phyloP scores from a whole-genome alignment of 768 basidiomycete species.

The Amanita molliuscula region DNA sequence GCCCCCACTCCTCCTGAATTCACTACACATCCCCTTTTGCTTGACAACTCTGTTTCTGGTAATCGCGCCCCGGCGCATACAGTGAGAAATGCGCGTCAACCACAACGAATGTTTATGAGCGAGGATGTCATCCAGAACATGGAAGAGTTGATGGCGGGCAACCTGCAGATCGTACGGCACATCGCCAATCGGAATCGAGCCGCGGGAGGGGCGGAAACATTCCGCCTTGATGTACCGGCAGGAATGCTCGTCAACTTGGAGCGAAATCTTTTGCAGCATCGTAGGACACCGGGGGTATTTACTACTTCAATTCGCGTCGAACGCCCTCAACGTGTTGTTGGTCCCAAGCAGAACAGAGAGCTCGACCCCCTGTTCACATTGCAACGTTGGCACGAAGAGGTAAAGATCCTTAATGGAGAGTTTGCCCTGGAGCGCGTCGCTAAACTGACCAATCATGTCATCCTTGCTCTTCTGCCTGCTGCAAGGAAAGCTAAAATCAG shows the following conservation, averaged over 20 bases:
- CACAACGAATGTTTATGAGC: slow-evolving; percentile 44
- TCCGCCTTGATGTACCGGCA: slow-evolving; percentile 69
- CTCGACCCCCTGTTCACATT: slow-evolving; percentile 74
- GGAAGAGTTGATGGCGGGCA: slow-evolving; percentile 74
- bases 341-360: slow-evolving; percentile 41
- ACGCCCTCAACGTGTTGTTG: slow-evolving; percentile 30
- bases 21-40: slow-evolving; percentile 72
- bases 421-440: slow-evolving; percentile 57
- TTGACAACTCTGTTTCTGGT: slow-evolving; percentile 44
- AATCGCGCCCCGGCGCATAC: slow-evolving; percentile 33
- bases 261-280: slow-evolving; percentile 38
- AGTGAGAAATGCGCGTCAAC: slow-evolving; percentile 40
- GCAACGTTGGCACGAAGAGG: slow-evolving; percentile 87
- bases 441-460: slow-evolving; percentile 62
- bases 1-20: slow-evolving; percentile 49
- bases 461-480: slow-evolving; percentile 68
- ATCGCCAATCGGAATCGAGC: slow-evolving; percentile 55
- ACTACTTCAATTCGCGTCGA: slow-evolving; percentile 58
- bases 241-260: slow-evolving; percentile 53
- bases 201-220: slow-evolving; percentile 48
- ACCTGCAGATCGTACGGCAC: slow-evolving; percentile 76
- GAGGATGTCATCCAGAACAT: slow-evolving; percentile 66
- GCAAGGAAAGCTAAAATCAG: slow-evolving; percentile 49
- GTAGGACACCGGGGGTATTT: slow-evolving; percentile 35
- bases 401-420: slow-evolving; percentile 69